Evolutionary conservation across 1,139 yeast genomes (phyloP).

Genomic region (Wickerhamomyces sp.): DNA sequence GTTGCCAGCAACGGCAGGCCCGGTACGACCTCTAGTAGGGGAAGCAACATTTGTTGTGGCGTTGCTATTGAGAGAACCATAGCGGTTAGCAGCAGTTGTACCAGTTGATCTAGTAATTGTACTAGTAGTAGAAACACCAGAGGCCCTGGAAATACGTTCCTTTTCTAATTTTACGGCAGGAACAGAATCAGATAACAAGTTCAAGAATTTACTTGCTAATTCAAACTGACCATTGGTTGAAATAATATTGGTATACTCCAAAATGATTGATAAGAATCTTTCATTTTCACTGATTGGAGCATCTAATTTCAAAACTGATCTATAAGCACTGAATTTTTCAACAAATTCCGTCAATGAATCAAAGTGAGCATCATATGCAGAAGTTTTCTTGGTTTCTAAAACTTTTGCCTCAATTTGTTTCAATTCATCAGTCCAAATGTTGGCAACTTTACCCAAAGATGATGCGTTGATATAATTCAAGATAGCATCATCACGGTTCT

Average conservation of each 20-base stretch:
- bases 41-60: slow-evolving; percentile 10
- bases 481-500: slow-evolving; percentile 66
- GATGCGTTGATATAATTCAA: slow-evolving; percentile 78
- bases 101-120: slow-evolving; percentile 12
- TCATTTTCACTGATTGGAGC: slow-evolving; percentile 36
- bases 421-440: slow-evolving; percentile 80
- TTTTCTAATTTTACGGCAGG: slow-evolving; percentile 61
- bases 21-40: slow-evolving; percentile 5
- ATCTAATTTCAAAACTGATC: slow-evolving; percentile 43
- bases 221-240: slow-evolving; percentile 84
- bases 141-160: slow-evolving; percentile 72
- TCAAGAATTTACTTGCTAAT: slow-evolving; percentile 67
- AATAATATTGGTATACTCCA: slow-evolving; percentile 75
- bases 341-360: slow-evolving; percentile 77
- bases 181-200: slow-evolving; percentile 62
- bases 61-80: slow-evolving; percentile 10
- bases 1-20: slow-evolving; percentile 14
- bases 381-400: slow-evolving; percentile 38
- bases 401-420: slow-evolving; percentile 51
- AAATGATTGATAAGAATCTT: slow-evolving; percentile 30
- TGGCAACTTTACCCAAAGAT: slow-evolving; percentile 72
- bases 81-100: slow-evolving; percentile 7
- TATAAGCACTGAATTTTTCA: slow-evolving; percentile 76
- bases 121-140: slow-evolving; percentile 24
- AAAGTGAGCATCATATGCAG: slow-evolving; percentile 84